phyloP scores from a whole-genome alignment of 2,329 filamentous ascomycete genomes.

The Exophiala bonariae region DNA sequence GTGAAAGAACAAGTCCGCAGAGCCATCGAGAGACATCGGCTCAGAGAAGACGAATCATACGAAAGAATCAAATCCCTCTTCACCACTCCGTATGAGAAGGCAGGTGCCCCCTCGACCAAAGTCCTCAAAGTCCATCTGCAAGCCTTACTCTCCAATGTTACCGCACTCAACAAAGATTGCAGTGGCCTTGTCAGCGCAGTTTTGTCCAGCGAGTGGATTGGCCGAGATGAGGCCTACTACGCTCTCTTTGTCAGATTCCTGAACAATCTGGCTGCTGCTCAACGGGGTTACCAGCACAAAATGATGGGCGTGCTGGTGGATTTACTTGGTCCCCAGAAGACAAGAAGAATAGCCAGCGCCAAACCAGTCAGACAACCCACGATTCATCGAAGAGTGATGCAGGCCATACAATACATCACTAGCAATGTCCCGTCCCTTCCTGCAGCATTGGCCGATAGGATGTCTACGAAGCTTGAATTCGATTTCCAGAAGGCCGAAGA shows the following conservation, averaged over 20 bases:
- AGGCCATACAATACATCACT: slow-evolving; percentile 72
- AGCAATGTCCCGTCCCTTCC: slow-evolving; percentile 79
- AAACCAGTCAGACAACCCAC: slow-evolving; percentile 60
- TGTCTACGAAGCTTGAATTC: slow-evolving; percentile 71
- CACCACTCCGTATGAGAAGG: slow-evolving; percentile 45
- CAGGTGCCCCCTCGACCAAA: slow-evolving; percentile 52
- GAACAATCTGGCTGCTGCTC: slow-evolving; percentile 72
- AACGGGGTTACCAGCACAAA: slow-evolving; percentile 72
- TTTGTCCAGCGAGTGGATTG: slow-evolving; percentile 61
- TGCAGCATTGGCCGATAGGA: slow-evolving; percentile 65
- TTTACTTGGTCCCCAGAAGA: slow-evolving; percentile 65
- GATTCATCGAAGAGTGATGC: slow-evolving; percentile 74
- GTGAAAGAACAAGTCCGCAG: slow-evolving; percentile 63
- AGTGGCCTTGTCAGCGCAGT: slow-evolving; percentile 59
- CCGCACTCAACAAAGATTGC: slow-evolving; percentile 56
- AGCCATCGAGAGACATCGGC: slow-evolving; percentile 54
- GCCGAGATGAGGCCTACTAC: slow-evolving; percentile 60
- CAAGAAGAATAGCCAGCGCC: slow-evolving; percentile 55
- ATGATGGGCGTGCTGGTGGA: slow-evolving; percentile 79
- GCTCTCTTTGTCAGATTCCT: slow-evolving; percentile 58
- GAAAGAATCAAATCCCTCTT: slow-evolving; percentile 57
- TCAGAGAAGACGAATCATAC: slow-evolving; percentile 57
- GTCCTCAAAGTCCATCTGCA: slow-evolving; percentile 59
- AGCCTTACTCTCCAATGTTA: slow-evolving; percentile 59
- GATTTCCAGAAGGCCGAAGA: slow-evolving; percentile 72